These are phyloP conservation scores for Lactifluus pinguis DNA, from an alignment of 768 basidiomycete genomes.

Conservation along the genomic window DNA sequence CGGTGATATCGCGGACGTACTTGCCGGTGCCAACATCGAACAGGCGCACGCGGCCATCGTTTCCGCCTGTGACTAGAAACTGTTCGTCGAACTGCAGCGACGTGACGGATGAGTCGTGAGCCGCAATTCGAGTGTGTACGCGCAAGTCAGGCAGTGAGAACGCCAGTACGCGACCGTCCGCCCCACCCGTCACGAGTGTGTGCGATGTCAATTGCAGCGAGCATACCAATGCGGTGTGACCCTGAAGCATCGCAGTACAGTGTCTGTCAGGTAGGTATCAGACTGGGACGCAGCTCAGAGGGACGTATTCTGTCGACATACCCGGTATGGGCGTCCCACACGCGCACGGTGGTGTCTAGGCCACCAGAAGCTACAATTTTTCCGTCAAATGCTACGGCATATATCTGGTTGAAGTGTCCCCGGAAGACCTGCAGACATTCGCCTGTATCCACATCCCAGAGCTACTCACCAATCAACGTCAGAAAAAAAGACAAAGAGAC, in stretches of 20 bases:
- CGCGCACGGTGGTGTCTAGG: constrained; percentile 96
- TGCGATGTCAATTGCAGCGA: constrained; percentile 35
- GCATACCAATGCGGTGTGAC: constrained; percentile 19
- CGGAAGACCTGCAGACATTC: constrained; percentile 45
- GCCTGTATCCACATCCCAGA: constrained; percentile 51
- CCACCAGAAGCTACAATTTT: constrained; percentile 90
- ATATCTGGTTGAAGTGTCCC: constrained; percentile 90
- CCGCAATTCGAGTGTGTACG: constrained; percentile 59
- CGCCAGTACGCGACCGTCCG: constrained; percentile 78
- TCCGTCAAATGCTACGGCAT: constrained; percentile 83
- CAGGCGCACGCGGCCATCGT: constrained; percentile 74
- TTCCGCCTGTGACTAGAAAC: constrained; percentile 78
- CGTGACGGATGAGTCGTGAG: constrained; percentile 84
- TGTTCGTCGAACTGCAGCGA: constrained; percentile 78
- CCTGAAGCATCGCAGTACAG: constrained; percentile 18
- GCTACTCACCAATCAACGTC: constrained; percentile 27
- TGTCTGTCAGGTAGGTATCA: constrained; percentile 1
- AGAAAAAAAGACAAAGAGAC: neutral
- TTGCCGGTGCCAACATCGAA: constrained; percentile 59
- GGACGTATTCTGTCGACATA: constrained; percentile 29
- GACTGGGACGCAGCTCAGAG: neutral
- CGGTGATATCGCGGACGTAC: constrained; percentile 68
- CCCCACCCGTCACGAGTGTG: constrained; percentile 82
- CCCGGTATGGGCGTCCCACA: constrained; percentile 85
- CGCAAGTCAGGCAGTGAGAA: constrained; percentile 29